A percentile compares a stretch with the other conserved stretches of the same genome.
phyloP scores from a whole-genome alignment of 2,329 filamentous ascomycete species.

The Aurifilum marmelostoma region DNA sequence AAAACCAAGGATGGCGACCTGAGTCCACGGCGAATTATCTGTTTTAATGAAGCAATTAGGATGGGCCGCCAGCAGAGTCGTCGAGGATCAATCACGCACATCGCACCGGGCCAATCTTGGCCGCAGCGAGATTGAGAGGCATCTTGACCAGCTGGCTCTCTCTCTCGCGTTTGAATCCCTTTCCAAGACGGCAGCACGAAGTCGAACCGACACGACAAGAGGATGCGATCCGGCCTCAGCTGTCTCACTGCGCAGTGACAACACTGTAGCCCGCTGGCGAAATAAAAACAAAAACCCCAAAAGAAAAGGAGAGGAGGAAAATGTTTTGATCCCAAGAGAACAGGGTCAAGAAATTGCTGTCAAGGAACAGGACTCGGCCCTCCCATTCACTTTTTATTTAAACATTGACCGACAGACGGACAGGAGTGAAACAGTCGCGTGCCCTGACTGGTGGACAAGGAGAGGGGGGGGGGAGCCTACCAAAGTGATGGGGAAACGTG shows the following conservation, averaged over 20 bases:
- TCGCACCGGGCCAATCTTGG: constrained; percentile 26
- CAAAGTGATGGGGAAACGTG: constrained; percentile 1
- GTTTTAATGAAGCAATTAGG: background rate
- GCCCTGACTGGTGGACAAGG: background rate
- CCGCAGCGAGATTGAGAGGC: constrained; percentile 27
- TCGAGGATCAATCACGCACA: constrained; percentile 16
- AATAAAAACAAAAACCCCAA: background rate
- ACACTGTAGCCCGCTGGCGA: background rate
- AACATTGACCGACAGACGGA: background rate
- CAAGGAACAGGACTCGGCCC: background rate
- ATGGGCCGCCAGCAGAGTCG: background rate
- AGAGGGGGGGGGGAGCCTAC: background rate
- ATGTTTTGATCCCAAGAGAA: background rate
- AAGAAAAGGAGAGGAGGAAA: background rate
- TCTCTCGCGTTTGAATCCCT: too few species aligned
- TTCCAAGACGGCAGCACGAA: background rate
- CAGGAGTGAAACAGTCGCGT: background rate
- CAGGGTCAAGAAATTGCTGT: background rate
- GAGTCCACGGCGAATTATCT: constrained; percentile 33
- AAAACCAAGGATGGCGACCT: constrained; percentile 32
- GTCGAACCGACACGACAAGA: background rate
- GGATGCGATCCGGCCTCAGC: background rate
- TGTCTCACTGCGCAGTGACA: background rate
- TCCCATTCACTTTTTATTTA: background rate
- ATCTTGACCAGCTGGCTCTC: constrained; percentile 15